Evolutionary conservation across 2,329 filamentous ascomycete genomes (phyloP), one percentile per base, ranked within the genome.

Genomic region (Trichoderma atrobrunneum): DNA sequence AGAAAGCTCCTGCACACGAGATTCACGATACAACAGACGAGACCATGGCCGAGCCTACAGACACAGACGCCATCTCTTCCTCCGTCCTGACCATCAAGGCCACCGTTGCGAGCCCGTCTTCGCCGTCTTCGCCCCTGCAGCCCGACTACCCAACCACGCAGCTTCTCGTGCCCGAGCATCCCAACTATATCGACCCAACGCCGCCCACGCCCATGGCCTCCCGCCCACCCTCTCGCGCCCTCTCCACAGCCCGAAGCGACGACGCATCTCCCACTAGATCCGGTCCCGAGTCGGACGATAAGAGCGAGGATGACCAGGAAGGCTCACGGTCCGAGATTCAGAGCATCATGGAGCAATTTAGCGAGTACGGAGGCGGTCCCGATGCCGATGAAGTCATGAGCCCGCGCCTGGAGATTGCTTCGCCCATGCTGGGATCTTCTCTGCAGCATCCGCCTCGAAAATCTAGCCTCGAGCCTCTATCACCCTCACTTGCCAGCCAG

Each of bases 301-400:
- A 85, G 76, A 90, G 86, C 76, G 90, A 91, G 77, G 89, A 90
- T 77, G 87, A 89, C 70, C 87, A 89, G 26, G 90, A 94, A 62
- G 90, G 89, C 66, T 93, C 93, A 1, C 89, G 90, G 72, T 91
- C 92, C 7, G 96, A 99, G 83, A 98, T 99, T 73, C 93, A 98
- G 82, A 97, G 89, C 79, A 98, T 99, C 80, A 98, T 99, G 93
- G 93, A 94, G 74, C 96, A 98, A 82, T 98, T 98, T 77, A 91
- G 92, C 76, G 90, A 93, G 78, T 89, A 89, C 65, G 89, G 89
- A 32, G 89, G 90, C 66, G 93, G 91, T 0, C 92, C 90, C 2
- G 91, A 87, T 6, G 90, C 88, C 73, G 91, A 95, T 65, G 93
- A 97, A 80, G 94, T 97, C 78, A 97, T 97, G 94, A 97, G 94